Evolutionary conservation across 257 asterid species (phyloP), one percentile per base, ranked within the genome.

Genomic region (Anisodus tanguticus): DNA sequence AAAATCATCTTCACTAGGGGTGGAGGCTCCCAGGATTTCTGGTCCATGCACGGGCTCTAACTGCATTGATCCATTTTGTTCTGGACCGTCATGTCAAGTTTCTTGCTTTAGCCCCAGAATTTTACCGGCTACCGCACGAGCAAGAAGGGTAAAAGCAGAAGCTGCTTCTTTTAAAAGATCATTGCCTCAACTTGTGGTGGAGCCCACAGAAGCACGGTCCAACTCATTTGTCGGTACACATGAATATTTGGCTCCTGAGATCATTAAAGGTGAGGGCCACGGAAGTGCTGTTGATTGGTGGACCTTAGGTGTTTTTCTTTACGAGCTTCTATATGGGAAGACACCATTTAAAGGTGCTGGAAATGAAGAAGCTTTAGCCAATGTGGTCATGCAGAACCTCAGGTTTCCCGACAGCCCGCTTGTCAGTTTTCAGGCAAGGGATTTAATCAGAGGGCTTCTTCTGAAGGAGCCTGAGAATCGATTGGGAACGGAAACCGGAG

Each of bases 241-340:
- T 49, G 99, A 95, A 91, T 95, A 95, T 84, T 85, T 95, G 85
- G 98, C 98, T 49, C 98, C 98, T 0, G 98, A 95, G 89, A 95
- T 95, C n/a, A 93, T 95, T 82, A 94, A 92, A 85, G 99, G 99
- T 2, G 97, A 95, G 82, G 99, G 98, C 17, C 99, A 95, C 3
- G 99, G 99, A 45, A 93, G 98, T 16, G 97, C 97, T 0, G 99
- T 95, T n/a, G 99, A 95, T 83, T 95, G 99, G 99, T 95, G 99
- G 99, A 95, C 97, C 4, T 82, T 95, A 10, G 99, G 99, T 8
- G 89, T 95, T 37, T 94, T 95, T 57, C 94, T 95, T 4, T 95
- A 91, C 41, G 99, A 95, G 88, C 99, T 95, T 87, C 91, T 95
- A 5, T 95, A 92, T 26, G 98, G 98, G 59, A 94, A 90, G 88